Conservation (phyloP, 352 stramenopile species). For the Globisporangium canariense region DNA sequence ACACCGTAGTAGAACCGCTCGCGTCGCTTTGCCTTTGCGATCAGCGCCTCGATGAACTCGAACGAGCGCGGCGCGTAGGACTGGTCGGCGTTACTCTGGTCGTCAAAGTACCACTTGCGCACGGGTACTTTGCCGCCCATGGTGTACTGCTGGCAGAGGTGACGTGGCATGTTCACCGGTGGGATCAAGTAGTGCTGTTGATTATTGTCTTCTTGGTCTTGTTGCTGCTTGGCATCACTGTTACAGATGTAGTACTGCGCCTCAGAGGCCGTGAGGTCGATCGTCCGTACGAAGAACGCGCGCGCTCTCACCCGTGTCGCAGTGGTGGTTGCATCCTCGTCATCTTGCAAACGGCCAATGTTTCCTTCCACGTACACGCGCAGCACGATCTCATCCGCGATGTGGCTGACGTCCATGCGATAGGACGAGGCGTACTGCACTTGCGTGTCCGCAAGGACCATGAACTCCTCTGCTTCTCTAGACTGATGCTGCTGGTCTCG, state of each 20-base stretch:
- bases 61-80: slow-evolving; percentile 25
- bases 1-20: slow-evolving; percentile 27
- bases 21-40: slow-evolving; percentile 14
- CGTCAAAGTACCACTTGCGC: slow-evolving; percentile 49
- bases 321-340: background rate
- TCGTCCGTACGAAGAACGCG: slow-evolving; percentile 28
- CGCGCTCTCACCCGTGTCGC: slow-evolving; percentile 17
- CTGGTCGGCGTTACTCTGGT: slow-evolving; percentile 29
- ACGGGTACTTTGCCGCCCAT: slow-evolving; percentile 30
- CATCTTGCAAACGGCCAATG: background rate
- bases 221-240: background rate
- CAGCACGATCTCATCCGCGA: slow-evolving; percentile 21
- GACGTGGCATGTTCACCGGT: slow-evolving; percentile 25
- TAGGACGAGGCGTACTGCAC: slow-evolving; percentile 26
- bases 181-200: slow-evolving; percentile 14
- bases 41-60: slow-evolving; percentile 25
- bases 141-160: slow-evolving; percentile 32
- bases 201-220: background rate
- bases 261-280: slow-evolving; percentile 32
- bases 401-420: slow-evolving; percentile 26
- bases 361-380: slow-evolving; percentile 31
- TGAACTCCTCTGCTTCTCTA: slow-evolving; percentile 4
- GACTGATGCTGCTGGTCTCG: background rate
- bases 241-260: slow-evolving; percentile 23
- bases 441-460: slow-evolving; percentile 28